Evolutionary conservation across 2,329 filamentous ascomycete genomes (phyloP).

Genomic region (Volutella citrinella): DNA sequence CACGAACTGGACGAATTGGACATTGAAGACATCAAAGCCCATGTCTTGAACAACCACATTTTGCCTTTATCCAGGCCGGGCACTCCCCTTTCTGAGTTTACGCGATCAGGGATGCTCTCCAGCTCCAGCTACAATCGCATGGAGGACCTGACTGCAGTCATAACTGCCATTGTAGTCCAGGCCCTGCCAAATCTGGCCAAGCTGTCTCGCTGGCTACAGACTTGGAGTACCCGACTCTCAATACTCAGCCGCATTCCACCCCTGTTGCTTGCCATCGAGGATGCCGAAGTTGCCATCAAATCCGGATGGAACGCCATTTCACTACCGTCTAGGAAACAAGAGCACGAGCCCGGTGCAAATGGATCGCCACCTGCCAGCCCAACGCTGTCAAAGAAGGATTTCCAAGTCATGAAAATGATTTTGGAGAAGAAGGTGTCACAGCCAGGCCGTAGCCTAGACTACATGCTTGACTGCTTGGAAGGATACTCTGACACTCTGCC

Average conservation of each 20-base stretch:
- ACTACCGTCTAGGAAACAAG: slow-evolving; percentile 17
- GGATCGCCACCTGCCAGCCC: slow-evolving; percentile 15
- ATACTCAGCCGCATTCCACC: slow-evolving; percentile 72
- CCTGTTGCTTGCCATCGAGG: slow-evolving; percentile 64
- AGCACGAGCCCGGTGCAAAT: slow-evolving; percentile 9
- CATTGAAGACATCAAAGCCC: slow-evolving; percentile 84
- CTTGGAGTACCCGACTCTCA: slow-evolving; percentile 74
- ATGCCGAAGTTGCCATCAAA: slow-evolving; percentile 61
- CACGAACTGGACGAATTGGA: slow-evolving; percentile 67
- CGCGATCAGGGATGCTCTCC: slow-evolving; percentile 38
- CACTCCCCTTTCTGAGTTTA: slow-evolving; percentile 33
- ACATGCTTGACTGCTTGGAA: slow-evolving; percentile 83
- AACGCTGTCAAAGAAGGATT: slow-evolving; percentile 43
- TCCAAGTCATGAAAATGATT: slow-evolving; percentile 57
- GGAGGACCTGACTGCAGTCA: slow-evolving; percentile 85
- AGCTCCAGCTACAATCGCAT: slow-evolving; percentile 63
- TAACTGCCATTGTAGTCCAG: slow-evolving; percentile 90
- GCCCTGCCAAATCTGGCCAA: slow-evolving; percentile 77
- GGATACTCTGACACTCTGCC: slow-evolving; percentile 81
- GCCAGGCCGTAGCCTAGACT: slow-evolving; percentile 73
- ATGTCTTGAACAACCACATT: slow-evolving; percentile 80
- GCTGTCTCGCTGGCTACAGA: slow-evolving; percentile 68
- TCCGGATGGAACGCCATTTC: slow-evolving; percentile 65
- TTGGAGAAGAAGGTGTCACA: slow-evolving; percentile 67
- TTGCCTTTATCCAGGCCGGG: slow-evolving; percentile 45